Base-by-base conservation (phyloP, 2,329 filamentous ascomycete genomes). In the Colletotrichum neosansevieriae region DNA sequence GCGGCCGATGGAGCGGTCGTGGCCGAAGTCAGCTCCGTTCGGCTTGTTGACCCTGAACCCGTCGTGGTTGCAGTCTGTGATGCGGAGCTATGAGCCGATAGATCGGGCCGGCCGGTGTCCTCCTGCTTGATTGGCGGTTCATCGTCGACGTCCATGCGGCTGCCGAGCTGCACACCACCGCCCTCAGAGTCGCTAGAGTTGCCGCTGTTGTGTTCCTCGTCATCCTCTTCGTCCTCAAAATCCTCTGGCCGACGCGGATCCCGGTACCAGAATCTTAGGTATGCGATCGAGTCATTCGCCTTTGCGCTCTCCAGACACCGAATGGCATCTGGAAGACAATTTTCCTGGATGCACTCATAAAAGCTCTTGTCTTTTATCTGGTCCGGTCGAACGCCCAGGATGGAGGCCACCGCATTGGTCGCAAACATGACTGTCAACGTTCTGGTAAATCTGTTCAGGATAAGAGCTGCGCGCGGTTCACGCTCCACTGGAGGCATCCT, bases 201-300 rank as follows among this genome's bases (percentile, higher is more conserved):
- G 49, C 75, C 78, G 32, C 75, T 29, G 70, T 73, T 58, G 7
- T 59, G 70, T 9, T 85, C 84, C 21, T 81, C 79, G 32, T 83
- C 77, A 19, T 78, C 77, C 11, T 80, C 78, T 10, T 83, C 79
- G 17, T 78, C 77, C 45, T 81, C 76, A 11, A 84, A 79, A 58
- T 87, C 84, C 62, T 86, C 85, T 32, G 84, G 85, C 63, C 86
- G 82, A 34, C 91, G 85, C 17, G 93, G 93, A 75, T 96, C 91
- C 60, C 92, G 87, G 74, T 92, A 95, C 87, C 90, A 93, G 77
- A 97, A 97, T 17, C 94, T 91, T 67, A 97, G 83, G 74, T 97
- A 97, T 2, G 94, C 93, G 74, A 97, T 96, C 2, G 94, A 97
- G 76, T 97, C 93, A 74, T 97, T 97, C 32, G 91, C 91, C 77